Base-by-base conservation (phyloP, 2,329 filamentous ascomycete species). In the Pseudopyrenochaeta lycopersici region DNA sequence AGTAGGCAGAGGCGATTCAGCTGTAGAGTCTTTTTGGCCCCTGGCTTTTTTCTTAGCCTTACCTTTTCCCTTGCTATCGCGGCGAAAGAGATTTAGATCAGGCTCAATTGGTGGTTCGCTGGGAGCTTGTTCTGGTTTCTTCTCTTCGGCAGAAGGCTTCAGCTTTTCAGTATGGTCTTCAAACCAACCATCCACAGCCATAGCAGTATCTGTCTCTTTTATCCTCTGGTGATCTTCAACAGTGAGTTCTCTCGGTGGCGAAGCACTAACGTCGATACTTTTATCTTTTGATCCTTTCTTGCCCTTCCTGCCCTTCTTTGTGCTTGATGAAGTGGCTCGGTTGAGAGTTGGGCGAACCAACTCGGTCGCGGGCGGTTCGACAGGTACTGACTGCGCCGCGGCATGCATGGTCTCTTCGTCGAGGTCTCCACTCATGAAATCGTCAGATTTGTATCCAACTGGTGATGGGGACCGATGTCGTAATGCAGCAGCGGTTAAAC, bases 261-360 rank as follows among this genome's bases (percentile, higher is more conserved):
- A 51, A 6, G 29, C 21, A 15, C 23, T 49, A 2, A 63, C 41
- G 23, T 42, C 40, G 17, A 42, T 18, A 7, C 23, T 29, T 21
- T 68, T 67, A 23, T 63, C 54, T 45, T 70, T 72, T 1, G 61
- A 63, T 2, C 65, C 69, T 33, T 71, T 71, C 47, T 68, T 73
- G 14, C 60, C 66, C 55, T 75, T 71, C 46, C 68, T 73, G 17
- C 60, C 66, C 54, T 75, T 76, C 56, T 73, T 54, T 55, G 52
- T 56, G 12, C 44, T 66, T 9, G 58, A 43, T 7, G 57, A 30
- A 4, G 33, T 17, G 17, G 20, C 44, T 17, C n/a, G 31, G 14
- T 46, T 46, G 10, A 39, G 20, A n/a, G 15, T 42, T 17, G 40
- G 40, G 27, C 15, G 23, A 11, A 31, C 23, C 10, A 14, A 14